Evolutionary conservation across 257 asterid genomes (phyloP), one percentile per base, ranked within the genome.

Genomic region (Nicotiana knightiana): DNA sequence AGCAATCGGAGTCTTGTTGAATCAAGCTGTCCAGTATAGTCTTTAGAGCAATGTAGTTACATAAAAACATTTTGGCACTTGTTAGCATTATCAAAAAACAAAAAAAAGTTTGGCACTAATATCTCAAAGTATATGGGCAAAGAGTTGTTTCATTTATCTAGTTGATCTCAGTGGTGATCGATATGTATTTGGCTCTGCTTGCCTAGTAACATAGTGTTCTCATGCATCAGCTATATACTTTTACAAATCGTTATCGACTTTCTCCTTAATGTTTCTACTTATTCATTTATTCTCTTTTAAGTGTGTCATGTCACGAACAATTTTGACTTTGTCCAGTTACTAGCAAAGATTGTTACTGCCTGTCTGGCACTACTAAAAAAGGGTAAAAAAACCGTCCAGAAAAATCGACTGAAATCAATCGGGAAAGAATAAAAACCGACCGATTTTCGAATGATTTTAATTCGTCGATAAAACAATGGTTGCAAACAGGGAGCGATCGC

Each of bases 1-100:
- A 91, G 92, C 92, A 90, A 97, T 21, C 18, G 59, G 78, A 46
- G 12, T 48, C 43, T 73, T 73, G 13, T 51, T 26, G 62, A 51
- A 48, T 73, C 62, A 48, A 26, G 7, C 15, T 48, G 79, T 73
- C 79, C 53, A 28, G 15, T 51, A 12, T 3, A 73, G 26, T 73
- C 24, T 26, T 58, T 48, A 2, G 15, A 48, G 39, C 7, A 73
- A 13, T 73, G 26, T 48, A 48, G 62, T 26, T 26, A 8, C 39
- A 26, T 28, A 51, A 26, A 73, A n/a, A 12, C 26, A 15, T 21
- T 46, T 39, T 43, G 46, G 13, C 78, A 11, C 58, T 0, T 43
- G 48, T 43, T 43, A 43, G 11, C 43, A 5, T 5, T 35, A 35
- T 35, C 39, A 35, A 35, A 35, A 35, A 33, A 33, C 6, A 1